Conservation (phyloP, 306 rosid species). For the Cicer chorassanicum region DNA sequence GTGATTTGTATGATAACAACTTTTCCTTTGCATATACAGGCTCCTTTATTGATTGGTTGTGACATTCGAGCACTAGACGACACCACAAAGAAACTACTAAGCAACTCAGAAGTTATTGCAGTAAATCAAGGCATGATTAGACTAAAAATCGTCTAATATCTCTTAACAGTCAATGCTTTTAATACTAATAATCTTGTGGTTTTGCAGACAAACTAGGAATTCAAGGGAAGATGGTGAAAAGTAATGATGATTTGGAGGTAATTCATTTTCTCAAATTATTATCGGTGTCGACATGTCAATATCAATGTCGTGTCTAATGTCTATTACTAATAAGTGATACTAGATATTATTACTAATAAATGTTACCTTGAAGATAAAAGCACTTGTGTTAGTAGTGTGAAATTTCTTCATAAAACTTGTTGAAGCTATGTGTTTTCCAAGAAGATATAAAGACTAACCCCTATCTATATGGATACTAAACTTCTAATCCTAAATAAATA, state of each 20-base stretch:
- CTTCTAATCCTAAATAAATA: not conserved
- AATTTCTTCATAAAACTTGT: slow-evolving; percentile 6
- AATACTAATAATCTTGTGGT: not conserved
- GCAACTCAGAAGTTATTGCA: slow-evolving; percentile 71
- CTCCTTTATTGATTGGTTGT: slow-evolving; percentile 73
- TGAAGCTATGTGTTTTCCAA: not conserved
- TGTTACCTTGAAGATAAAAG: not conserved
- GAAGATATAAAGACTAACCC: not conserved
- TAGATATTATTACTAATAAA: not conserved
- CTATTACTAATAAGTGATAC: too few species aligned
- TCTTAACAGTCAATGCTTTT: slow-evolving; percentile 10
- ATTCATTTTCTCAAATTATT: not conserved
- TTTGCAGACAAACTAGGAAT: slow-evolving; percentile 67
- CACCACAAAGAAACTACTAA: slow-evolving; percentile 55
- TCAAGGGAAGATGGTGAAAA: slow-evolving; percentile 72
- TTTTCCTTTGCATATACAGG: slow-evolving; percentile 23
- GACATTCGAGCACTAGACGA: slow-evolving; percentile 66
- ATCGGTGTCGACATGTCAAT: too few species aligned
- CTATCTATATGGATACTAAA: not conserved
- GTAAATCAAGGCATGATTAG: slow-evolving; percentile 69
- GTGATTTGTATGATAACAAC: not conserved
- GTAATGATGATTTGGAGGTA: slow-evolving; percentile 64
- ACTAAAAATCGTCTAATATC: not conserved
- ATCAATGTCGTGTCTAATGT: too few species aligned
- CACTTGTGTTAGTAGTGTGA: not conserved